A percentile compares a stretch with the other conserved stretches of the same genome.
These are phyloP conservation scores for Naematelia aurantialba DNA, from an alignment of 768 basidiomycete species.

Conservation along the genomic window DNA sequence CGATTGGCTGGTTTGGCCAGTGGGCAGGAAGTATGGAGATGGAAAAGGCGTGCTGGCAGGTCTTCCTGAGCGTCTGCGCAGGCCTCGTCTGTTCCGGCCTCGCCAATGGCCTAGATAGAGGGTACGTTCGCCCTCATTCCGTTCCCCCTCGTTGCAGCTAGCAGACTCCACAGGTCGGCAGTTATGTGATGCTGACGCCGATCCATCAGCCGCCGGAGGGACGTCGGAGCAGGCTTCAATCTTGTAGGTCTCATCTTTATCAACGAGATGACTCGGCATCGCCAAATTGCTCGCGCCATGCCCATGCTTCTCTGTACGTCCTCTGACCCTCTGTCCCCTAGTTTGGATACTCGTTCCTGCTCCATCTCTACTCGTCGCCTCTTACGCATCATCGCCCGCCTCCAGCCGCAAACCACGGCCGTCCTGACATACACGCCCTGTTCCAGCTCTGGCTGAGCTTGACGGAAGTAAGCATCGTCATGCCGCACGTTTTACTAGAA, in stretches of 20 bases:
- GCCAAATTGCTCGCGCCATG: background rate
- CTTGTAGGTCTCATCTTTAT: constrained; percentile 28
- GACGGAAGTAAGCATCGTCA: constrained; percentile 25
- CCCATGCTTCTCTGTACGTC: constrained; percentile 1
- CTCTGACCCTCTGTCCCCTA: constrained; percentile 10
- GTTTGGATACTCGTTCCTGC: constrained; percentile 45
- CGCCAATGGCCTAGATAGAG: constrained; percentile 39
- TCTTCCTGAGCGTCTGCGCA: constrained; percentile 42
- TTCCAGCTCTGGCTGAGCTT: constrained; percentile 44
- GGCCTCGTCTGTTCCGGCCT: constrained; percentile 34
- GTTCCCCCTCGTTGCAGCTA: no score
- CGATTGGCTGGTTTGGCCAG: constrained; percentile 18
- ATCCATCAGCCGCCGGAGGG: constrained; percentile 23
- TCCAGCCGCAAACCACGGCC: constrained; percentile 22
- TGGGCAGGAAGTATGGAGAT: constrained; percentile 42
- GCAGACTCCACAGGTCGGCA: no score
- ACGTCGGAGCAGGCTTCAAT: constrained; percentile 43
- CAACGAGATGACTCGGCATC: background rate
- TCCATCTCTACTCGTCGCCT: constrained; percentile 45
- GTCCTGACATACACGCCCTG: constrained; percentile 42
- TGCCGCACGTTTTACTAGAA: no score
- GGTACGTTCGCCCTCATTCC: constrained; percentile 16
- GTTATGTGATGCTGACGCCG: constrained; percentile 3
- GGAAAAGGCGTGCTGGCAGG: constrained; percentile 44
- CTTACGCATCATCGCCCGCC: constrained; percentile 42